These are phyloP conservation scores for Cordyceps pruinosa DNA, from an alignment of 2,329 filamentous ascomycete species.

Conservation along the genomic window DNA sequence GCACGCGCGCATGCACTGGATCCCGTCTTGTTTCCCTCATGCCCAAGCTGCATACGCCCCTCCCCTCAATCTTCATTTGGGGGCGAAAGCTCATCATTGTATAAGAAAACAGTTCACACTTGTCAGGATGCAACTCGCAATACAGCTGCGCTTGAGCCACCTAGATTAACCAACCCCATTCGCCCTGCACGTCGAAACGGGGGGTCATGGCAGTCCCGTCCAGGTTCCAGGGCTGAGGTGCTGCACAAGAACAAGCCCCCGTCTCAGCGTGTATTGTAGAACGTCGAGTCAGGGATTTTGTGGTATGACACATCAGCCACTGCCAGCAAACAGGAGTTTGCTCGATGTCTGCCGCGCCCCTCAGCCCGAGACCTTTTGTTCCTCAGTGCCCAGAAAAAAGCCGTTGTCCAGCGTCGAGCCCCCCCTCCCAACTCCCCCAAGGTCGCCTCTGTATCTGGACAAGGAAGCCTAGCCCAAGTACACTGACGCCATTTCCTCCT, in stretches of 20 bases:
- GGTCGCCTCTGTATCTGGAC: neutral
- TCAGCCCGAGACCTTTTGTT: neutral
- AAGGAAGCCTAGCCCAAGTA: neutral
- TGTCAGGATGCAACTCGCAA: neutral
- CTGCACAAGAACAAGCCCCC: neutral
- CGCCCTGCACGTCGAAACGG: neutral
- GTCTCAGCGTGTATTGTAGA: neutral
- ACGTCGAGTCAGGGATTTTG: neutral
- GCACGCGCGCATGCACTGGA: neutral
- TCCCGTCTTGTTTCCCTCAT: neutral
- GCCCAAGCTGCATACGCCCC: neutral
- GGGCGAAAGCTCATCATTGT: neutral
- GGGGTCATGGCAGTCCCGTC: neutral
- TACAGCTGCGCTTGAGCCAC: neutral
- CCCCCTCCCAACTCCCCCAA: neutral
- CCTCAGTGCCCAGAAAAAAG: neutral
- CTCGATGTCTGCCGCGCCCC: neutral
- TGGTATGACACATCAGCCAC: neutral
- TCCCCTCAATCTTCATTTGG: neutral
- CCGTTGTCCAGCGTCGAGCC: neutral
- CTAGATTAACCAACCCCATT: neutral
- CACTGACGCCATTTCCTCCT: neutral
- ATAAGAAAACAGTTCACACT: neutral
- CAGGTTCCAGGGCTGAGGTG: neutral
- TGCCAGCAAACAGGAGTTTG: neutral